phyloP scores from a whole-genome alignment of 139 green algal species.

The Pseudopediastrum boryanum region DNA sequence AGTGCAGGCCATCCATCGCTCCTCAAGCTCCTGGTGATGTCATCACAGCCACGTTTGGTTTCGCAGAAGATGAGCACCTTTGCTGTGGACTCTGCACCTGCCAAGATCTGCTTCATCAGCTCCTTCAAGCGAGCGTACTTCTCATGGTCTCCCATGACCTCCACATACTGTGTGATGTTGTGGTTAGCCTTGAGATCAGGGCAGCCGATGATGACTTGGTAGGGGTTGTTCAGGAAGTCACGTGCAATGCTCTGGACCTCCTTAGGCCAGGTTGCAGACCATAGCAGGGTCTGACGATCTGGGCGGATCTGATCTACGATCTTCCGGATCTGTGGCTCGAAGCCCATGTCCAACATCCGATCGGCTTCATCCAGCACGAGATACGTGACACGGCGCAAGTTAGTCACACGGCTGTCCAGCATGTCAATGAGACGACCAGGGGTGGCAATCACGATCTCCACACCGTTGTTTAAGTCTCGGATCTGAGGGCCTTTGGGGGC shows the following conservation, averaged over 20 bases:
- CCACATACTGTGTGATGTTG: conserved; percentile 83
- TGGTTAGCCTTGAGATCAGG: conserved; percentile 90
- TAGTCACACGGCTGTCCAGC: conserved; percentile 71
- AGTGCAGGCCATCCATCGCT: conserved; percentile 86
- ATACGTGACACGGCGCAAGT: conserved; percentile 84
- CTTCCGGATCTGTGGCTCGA: conserved; percentile 80
- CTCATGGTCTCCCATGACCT: conserved; percentile 73
- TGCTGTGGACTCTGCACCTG: conserved; percentile 83
- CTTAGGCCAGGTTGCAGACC: conserved; percentile 94
- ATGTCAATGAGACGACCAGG: conserved; percentile 90
- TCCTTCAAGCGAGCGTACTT: conserved; percentile 73
- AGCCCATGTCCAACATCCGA: conserved; percentile 97
- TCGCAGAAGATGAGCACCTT: conserved; percentile 89
- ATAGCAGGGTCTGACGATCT: conserved; percentile 95
- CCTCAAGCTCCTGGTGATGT: conserved; percentile 83
- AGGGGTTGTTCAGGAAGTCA: conserved; percentile 87
- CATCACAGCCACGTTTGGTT: conserved; percentile 93
- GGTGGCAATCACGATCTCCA: conserved; percentile 94
- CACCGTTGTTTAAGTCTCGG: conserved; percentile 59
- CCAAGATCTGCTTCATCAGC: conserved; percentile 54
- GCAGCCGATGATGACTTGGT: conserved; percentile 85
- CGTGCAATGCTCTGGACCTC: conserved; percentile 86
- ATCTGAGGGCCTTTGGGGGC: conserved; percentile 80
- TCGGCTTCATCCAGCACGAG: conserved; percentile 96
- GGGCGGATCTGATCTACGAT: conserved; percentile 80